Base-by-base conservation (phyloP, 2,329 filamentous ascomycete genomes). In the Trichoderma cornu-damae region DNA sequence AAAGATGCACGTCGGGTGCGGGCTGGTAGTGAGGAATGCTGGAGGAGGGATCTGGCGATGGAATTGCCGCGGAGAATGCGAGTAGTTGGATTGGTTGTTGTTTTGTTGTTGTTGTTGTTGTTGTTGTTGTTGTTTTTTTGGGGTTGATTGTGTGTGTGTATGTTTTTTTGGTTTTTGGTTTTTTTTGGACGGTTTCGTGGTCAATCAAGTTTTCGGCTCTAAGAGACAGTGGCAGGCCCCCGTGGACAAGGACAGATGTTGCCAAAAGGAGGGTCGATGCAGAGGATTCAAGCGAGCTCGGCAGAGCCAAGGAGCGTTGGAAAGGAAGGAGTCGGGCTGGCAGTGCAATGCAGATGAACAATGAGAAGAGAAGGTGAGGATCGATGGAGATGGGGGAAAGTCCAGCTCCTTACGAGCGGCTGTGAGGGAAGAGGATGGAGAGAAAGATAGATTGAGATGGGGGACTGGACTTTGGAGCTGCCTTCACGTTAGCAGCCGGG, bases 1-100 rank as follows among this genome's bases (percentile, higher is more conserved):
- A 70, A 65, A 65, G 60, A 50, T 77, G 78, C 77, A 79, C 73
- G 73, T 73, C 71, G 68, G 66, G 69, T 71, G 73, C 71, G 67
- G 65, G 63, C 61, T 62, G 61, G 60, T 58, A 38, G 60, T 62
- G 64, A 62, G 53, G 57, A 59, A 61, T 50, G 46, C 50, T 53
- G 42, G 34, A 30, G 42, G 20, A 49, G 40, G 43, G 26, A n/a
- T 16, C 34, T 48, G 50, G 51, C 57, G 57, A 55, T 59, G 57
- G 38, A 44, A 47, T 55, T 20, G 40, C 47, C 47, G 47, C 58
- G 49, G 42, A 28, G 24, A 26, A 30, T 32, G 53, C 53, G 30
- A 40, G 30, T 26, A 42, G 48, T 16, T 20, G 49, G 20, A 42
- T 40, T 46, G 38, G 26, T 48, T 42, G 26, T 51, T n/a, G n/a